Conservation (phyloP, 176 grass and related monocot genomes). For the maize (Zea mays) region DNA sequence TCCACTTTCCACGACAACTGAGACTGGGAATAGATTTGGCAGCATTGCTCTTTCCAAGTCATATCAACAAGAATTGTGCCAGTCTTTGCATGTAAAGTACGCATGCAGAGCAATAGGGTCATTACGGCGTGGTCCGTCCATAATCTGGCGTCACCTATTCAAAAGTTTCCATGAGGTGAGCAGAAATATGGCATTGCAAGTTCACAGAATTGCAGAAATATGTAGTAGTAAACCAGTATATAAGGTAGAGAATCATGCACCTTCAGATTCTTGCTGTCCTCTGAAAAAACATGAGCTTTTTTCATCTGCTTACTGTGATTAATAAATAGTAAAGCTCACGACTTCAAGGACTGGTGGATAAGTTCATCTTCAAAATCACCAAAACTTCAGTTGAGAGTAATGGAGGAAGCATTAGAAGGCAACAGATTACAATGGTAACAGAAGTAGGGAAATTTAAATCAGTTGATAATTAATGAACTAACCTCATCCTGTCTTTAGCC, state of each 20-base stretch:
- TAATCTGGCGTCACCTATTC: conserved; percentile 29
- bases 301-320: conserved; percentile 40
- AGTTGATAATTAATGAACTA: conserved; percentile 19
- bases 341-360: conserved; percentile 51
- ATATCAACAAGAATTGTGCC: conserved; percentile 8
- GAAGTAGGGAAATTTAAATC: not conserved
- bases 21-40: conserved; percentile 1
- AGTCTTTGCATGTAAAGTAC: not conserved
- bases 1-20: conserved; percentile 5
- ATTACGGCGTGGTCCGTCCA: conserved; percentile 10
- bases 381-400: conserved; percentile 36
- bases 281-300: conserved; percentile 43
- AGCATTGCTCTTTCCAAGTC: conserved; percentile 23
- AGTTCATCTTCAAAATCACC: conserved; percentile 37
- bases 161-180: conserved; percentile 3
- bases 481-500: conserved; percentile 43
- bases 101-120: conserved; percentile 4
- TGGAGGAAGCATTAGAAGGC: conserved; percentile 27
- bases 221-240: conserved; percentile 1
- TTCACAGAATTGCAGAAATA: conserved; percentile 1
- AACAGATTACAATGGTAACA: conserved; percentile 6
- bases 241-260: conserved; percentile 27
- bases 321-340: conserved; percentile 39
- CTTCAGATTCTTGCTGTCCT: conserved; percentile 31
- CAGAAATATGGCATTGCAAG: not conserved